Evolutionary conservation across 140 eudicot species (phyloP), one percentile per base, ranked within the genome.

Genomic region (Ambrosia hybrid): DNA sequence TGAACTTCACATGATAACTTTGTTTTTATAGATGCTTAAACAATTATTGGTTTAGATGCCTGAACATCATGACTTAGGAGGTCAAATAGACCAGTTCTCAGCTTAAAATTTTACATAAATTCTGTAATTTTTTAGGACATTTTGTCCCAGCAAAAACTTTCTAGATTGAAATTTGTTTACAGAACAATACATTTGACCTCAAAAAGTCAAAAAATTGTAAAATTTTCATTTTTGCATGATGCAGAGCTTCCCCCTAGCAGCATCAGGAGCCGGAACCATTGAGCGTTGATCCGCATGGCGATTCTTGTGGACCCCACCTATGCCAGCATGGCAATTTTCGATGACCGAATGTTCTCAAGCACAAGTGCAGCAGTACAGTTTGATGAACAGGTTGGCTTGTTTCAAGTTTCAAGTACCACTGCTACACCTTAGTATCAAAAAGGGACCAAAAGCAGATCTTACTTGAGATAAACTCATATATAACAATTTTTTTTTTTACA

Each of bases 331-430:
- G 62, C 73, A 49, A 46, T 33, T 55, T 78, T 78, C 59, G 8
- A 57, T 67, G 79, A 73, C 51, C 59, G 51, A 33, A 48, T 73
- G 79, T 79, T 73, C 71, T 73, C 75, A 73, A 79, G 72, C 70
- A 67, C 79, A 79, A 73, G 66, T 78, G 74, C 82, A 72, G 64
- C 71, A 17, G 82, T 73, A 51, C 83, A 66, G 83, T 49, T 79
- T 67, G 83, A 78, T 73, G 83, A 72, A 66, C 83, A 79, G 11
- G 61, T 13, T 66, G 78, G 70, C 83, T 79, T 73, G 56, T 78
- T 55, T 72, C 14, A 15, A 65, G 75, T 79, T 67, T 78, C 73
- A 71, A 78, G 78, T 78, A 62, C 53, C 80, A 65, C 67, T 56
- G 73, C 69, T 48, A 57, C 52, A 46, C 73, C 67, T 73, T 57